phyloP scores from a whole-genome alignment of 345 rosid species.

The Rhodomyrtus tomentosa region DNA sequence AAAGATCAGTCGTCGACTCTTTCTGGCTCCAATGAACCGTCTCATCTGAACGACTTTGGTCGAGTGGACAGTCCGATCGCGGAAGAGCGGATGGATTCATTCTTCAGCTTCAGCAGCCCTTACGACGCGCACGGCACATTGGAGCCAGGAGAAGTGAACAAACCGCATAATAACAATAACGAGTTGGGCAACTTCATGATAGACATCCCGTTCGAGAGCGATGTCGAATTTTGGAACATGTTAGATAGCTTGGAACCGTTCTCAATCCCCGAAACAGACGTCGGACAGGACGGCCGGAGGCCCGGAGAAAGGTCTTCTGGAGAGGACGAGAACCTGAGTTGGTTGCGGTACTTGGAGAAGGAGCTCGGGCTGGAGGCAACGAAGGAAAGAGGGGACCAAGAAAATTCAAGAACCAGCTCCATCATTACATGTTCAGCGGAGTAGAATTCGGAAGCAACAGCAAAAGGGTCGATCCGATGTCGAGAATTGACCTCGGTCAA shows the following conservation, averaged over 20 bases:
- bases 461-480: background rate
- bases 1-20: background rate
- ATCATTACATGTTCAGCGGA: background rate
- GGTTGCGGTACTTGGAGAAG: constrained; percentile 51
- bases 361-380: constrained; percentile 45
- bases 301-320: constrained; percentile 10
- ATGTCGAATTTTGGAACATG: constrained; percentile 64
- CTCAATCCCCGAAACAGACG: background rate
- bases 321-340: constrained; percentile 25
- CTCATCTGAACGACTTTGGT: background rate
- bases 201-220: constrained; percentile 44
- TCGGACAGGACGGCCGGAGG: constrained; percentile 3
- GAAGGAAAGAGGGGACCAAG: constrained; percentile 2
- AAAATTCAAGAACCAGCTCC: background rate
- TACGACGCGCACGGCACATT: background rate
- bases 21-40: background rate
- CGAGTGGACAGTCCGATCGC: too few relatives aligned
- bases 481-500: background rate
- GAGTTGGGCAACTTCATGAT: background rate
- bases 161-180: constrained; percentile 19
- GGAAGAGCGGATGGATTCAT: background rate
- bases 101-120: background rate
- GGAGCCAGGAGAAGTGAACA: constrained; percentile 45
- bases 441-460: background rate
- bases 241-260: constrained; percentile 31